These are phyloP conservation scores for Rhodocollybia butyracea DNA, from an alignment of 768 basidiomycete genomes.

Conservation along the genomic window DNA sequence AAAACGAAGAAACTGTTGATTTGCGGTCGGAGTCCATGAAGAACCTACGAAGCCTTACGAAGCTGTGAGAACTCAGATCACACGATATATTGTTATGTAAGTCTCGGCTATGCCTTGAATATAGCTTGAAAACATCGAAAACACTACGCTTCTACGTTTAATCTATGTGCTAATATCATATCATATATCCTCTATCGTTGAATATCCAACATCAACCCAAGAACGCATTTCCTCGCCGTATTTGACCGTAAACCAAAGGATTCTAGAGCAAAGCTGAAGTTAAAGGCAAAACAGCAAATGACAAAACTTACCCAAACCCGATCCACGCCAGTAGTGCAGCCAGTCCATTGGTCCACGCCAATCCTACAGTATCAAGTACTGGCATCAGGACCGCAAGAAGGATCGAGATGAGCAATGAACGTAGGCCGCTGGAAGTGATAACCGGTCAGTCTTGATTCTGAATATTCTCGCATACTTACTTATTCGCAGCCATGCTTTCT, in stretches of 20 bases:
- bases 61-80: neutral
- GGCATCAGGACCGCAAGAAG: constrained; percentile 9
- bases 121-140: too few relatives aligned
- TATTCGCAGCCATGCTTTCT: constrained; percentile 42
- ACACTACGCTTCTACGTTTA: too few relatives aligned
- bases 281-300: neutral
- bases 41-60: neutral
- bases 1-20: constrained; percentile 79
- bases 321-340: constrained; percentile 14
- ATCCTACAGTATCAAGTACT: constrained; percentile 14
- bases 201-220: constrained; percentile 10
- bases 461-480: constrained; percentile 23
- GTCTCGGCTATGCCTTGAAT: neutral
- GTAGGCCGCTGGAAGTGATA: constrained; percentile 5
- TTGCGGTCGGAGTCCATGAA: constrained; percentile 76
- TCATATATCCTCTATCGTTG: constrained; percentile 2
- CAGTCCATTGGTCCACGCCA: constrained; percentile 12
- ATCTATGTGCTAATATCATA: neutral
- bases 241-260: constrained; percentile 7
- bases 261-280: neutral
- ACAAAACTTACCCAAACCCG: constrained; percentile 13
- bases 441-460: neutral
- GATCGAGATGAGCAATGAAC: constrained; percentile 10
- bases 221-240: constrained; percentile 11
- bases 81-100: neutral